Percentiles rank a stretch among this genome's conserved stretches.
Evolutionary conservation across 2,329 filamentous ascomycete species (phyloP).

Genomic region (Pezicula rhizophila): DNA sequence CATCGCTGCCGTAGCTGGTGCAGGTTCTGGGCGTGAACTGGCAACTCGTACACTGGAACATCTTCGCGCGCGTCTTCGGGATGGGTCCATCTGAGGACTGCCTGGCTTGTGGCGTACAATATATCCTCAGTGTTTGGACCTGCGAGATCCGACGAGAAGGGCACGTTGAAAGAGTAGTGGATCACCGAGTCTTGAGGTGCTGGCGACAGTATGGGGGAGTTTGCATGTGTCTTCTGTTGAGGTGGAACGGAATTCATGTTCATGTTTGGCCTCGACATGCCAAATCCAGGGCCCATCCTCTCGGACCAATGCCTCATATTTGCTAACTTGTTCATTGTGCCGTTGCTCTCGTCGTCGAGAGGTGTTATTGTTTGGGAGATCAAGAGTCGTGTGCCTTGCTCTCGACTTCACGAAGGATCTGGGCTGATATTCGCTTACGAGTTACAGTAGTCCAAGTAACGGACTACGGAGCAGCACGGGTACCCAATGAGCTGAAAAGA

Average conservation of each 20-base stretch:
- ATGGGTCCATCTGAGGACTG: constrained; percentile 88
- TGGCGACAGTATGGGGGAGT: constrained; percentile 57
- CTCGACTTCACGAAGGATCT: constrained; percentile 5
- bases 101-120: constrained; percentile 82
- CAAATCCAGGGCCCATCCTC: constrained; percentile 63
- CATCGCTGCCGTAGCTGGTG: constrained; percentile 74
- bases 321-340: constrained; percentile 64
- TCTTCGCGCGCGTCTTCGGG: constrained; percentile 80
- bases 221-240: constrained; percentile 47
- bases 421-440: not conserved
- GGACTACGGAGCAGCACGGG: not conserved
- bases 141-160: constrained; percentile 85
- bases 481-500: too few species aligned
- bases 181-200: constrained; percentile 71
- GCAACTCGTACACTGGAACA: constrained; percentile 79
- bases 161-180: constrained; percentile 95
- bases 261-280: constrained; percentile 48
- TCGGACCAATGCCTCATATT: constrained; percentile 69
- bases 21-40: constrained; percentile 86
- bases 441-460: not conserved
- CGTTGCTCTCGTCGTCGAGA: not conserved
- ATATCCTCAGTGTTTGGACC: constrained; percentile 94
- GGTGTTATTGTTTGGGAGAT: constrained; percentile 4
- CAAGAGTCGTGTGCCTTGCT: constrained; percentile 4
- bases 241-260: constrained; percentile 41